Evolutionary conservation across 2,329 filamentous ascomycete species (phyloP).

Genomic region (Colletotrichum musae): DNA sequence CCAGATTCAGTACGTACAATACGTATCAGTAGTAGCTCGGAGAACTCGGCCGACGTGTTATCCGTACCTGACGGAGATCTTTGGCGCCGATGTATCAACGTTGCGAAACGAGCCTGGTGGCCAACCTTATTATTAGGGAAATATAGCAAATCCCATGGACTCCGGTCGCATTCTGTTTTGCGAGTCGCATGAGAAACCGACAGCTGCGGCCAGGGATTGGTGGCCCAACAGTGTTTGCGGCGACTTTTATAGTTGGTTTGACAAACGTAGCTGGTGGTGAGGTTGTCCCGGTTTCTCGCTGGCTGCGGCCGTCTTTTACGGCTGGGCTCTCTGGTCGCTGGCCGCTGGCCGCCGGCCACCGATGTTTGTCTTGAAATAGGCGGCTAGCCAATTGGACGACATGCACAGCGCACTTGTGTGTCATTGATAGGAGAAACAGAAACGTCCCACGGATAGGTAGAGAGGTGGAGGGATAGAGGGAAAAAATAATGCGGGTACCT

Average conservation of each 20-base stretch:
- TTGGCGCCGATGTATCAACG: conserved; percentile 30
- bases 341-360: not conserved
- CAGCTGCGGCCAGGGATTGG: conserved; percentile 10
- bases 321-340: not conserved
- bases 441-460: not conserved
- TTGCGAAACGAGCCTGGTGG: conserved; percentile 3
- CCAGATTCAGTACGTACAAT: too few relatives aligned
- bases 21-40: conserved; percentile 11
- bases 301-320: not conserved
- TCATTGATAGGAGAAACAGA: conserved; percentile 28
- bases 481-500: conserved; percentile 21
- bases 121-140: conserved; percentile 24
- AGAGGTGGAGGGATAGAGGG: not conserved
- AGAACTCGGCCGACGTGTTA: conserved; percentile 17
- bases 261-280: conserved; percentile 9
- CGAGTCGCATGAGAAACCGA: conserved; percentile 3
- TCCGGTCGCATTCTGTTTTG: conserved; percentile 14
- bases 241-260: conserved; percentile 35
- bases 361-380: not conserved
- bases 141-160: conserved; percentile 25
- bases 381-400: conserved; percentile 8
- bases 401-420: conserved; percentile 3
- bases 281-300: conserved; percentile 5
- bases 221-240: conserved; percentile 30
- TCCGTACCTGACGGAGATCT: conserved; percentile 14